A percentile compares a stretch with the other conserved stretches of the same genome.
These are phyloP conservation scores for Catharanthus roseus DNA, from an alignment of 257 asterid species.

Conservation along the genomic window DNA sequence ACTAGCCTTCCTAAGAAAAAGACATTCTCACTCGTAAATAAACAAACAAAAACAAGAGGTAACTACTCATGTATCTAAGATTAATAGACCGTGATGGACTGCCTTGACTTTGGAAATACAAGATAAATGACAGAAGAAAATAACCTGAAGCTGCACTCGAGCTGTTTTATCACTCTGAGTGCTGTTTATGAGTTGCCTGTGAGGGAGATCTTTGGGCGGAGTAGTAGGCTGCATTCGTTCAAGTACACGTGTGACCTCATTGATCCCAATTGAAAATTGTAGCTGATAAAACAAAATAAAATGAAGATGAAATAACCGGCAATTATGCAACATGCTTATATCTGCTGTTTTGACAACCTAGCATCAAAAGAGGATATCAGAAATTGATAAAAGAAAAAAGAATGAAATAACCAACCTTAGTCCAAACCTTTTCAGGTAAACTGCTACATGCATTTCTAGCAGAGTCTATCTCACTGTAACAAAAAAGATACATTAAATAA, in stretches of 20 bases:
- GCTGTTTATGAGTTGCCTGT: slow-evolving; percentile 9
- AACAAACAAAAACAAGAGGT: neutral
- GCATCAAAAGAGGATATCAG: neutral
- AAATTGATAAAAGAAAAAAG: neutral
- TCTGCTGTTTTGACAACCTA: neutral
- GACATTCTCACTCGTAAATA: neutral
- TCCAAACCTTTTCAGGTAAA: slow-evolving; percentile 68
- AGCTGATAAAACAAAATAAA: slow-evolving; percentile 35
- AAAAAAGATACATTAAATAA: neutral
- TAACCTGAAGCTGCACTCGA: slow-evolving; percentile 55
- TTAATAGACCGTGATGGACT: neutral
- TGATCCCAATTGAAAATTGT: slow-evolving; percentile 78
- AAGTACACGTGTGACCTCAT: slow-evolving; percentile 83
- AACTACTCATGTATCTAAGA: neutral
- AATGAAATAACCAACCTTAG: slow-evolving; percentile 43
- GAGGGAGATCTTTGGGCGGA: slow-evolving; percentile 14
- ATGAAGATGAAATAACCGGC: neutral
- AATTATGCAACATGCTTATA: neutral
- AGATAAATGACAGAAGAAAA: neutral
- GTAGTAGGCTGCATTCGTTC: slow-evolving; percentile 56
- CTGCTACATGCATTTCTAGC: slow-evolving; percentile 31
- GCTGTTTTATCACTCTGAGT: slow-evolving; percentile 21
- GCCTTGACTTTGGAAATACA: neutral
- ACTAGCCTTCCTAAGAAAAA: neutral
- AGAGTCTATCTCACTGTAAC: slow-evolving; percentile 57